Base-by-base conservation (phyloP, 805 yeast genomes). In the Candida quercuum region DNA sequence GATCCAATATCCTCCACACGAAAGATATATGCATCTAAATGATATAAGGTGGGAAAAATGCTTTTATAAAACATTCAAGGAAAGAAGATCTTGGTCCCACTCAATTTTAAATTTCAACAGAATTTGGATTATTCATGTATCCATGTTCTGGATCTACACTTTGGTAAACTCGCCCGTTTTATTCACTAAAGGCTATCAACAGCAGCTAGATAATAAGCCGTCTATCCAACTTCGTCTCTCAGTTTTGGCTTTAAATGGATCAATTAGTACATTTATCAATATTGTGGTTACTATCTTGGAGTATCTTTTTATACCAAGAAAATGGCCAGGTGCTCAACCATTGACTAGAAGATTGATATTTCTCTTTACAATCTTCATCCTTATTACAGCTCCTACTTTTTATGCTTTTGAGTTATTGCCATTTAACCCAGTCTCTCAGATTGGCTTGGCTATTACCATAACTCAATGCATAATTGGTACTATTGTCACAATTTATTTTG, bases 121-220 rank as follows among this genome's bases (percentile, higher is more conserved):
- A 39, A 76, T 83, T 37, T 83, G 91, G 89, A 78, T 82, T 37
- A 73, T 85, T 35, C 95, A 86, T 52, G 64, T 78, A 28, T 68
- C 86, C 1, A 64, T 78, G 24, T 86, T 82, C 56, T 86, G 95
- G 95, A 74, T 77, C 40, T 86, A 78, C 52, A 81, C 88, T 0
- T 56, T 80, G 31, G 73, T 72, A 54, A 83, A 86, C 54, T 66
- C 88, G 0, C 79, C 85, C 1, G 71, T 84, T 0, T 62, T 86
- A 21, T 85, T 81, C 56, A 80, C 87, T 0, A 60, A 61, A 27
- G 61, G 73, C 37, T 83, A 81, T 51, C 63, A 64, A 35, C 76
- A 74, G 28, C 53, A 65, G 6, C 46, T 66, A 32, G 72, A 83
- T 49, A 80, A 75, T 52, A 72, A 71, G 23, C 94, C 95, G 1